Conservation (phyloP, 371 early-diverging fungal genomes). For the Mucor racemosus region DNA sequence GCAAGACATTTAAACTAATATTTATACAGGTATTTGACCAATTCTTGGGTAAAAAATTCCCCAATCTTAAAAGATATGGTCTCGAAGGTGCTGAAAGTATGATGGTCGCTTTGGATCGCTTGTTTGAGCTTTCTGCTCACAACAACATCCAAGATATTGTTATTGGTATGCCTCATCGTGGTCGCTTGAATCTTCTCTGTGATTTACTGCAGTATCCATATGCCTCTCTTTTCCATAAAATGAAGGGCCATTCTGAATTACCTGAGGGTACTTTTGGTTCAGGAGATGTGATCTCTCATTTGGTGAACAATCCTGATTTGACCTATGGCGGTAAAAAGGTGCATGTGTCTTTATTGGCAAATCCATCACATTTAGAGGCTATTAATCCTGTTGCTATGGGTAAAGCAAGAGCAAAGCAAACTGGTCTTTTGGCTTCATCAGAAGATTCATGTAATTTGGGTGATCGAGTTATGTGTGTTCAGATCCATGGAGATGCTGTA, state of each 20-base stretch:
- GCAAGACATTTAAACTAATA: not conserved
- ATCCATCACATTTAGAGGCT: slow-evolving; percentile 91
- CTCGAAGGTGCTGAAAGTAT: slow-evolving; percentile 97
- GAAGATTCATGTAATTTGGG: slow-evolving; percentile 79
- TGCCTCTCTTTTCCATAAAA: slow-evolving; percentile 87
- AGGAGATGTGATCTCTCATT: slow-evolving; percentile 92
- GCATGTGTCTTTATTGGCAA: slow-evolving; percentile 86
- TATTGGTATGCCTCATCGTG: slow-evolving; percentile 97
- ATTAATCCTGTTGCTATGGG: slow-evolving; percentile 96
- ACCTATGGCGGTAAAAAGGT: slow-evolving; percentile 67
- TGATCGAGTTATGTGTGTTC: slow-evolving; percentile 88
- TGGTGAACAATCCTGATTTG: slow-evolving; percentile 75
- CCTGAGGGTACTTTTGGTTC: slow-evolving; percentile 76
- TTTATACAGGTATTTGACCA: slow-evolving; percentile 81
- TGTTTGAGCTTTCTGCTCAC: slow-evolving; percentile 75
- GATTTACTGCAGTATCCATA: slow-evolving; percentile 83
- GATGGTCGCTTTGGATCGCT: slow-evolving; percentile 88
- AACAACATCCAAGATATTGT: slow-evolving; percentile 80
- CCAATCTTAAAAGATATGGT: slow-evolving; percentile 95
- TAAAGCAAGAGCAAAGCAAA: slow-evolving; percentile 91
- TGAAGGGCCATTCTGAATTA: slow-evolving; percentile 90
- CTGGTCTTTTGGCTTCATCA: slow-evolving; percentile 66
- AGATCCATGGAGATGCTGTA: slow-evolving; percentile 94
- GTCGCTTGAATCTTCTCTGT: slow-evolving; percentile 90
- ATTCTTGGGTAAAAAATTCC: slow-evolving; percentile 94